Percentiles rank a stretch among this genome's conserved stretches.
Conservation (phyloP, 768 basidiomycete species). For the Rhodotorula graminis region DNA sequence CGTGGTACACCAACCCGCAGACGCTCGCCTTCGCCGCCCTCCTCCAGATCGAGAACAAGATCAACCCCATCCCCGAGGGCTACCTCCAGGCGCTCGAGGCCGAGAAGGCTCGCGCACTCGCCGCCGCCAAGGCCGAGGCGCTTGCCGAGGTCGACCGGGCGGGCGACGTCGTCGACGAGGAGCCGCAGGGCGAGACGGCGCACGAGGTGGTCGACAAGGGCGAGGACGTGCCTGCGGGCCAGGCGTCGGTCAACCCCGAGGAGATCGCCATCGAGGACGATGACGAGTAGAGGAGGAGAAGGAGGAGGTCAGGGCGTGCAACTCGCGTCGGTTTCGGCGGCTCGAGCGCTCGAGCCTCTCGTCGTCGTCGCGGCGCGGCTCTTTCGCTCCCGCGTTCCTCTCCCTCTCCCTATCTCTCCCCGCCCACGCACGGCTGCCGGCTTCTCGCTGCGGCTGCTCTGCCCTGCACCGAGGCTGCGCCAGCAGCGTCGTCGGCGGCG, state of each 20-base stretch:
- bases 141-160: slow-evolving; percentile 13
- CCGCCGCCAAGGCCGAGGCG: slow-evolving; percentile 20
- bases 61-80: slow-evolving; percentile 51
- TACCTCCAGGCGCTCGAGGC: slow-evolving; percentile 16
- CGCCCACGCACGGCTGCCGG: no score
- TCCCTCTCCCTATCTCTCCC: no score
- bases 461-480: no score
- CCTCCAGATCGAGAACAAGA: slow-evolving; percentile 71
- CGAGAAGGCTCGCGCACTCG: neutral
- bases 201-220: neutral
- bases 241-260: slow-evolving; percentile 10
- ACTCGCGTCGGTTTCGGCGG: neutral
- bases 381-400: neutral
- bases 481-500: no score
- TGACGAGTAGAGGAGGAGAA: neutral
- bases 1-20: slow-evolving; percentile 79
- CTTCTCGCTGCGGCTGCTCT: neutral
- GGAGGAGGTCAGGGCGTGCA: neutral
- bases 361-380: neutral
- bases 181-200: slow-evolving; percentile 2
- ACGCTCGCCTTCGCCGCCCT: slow-evolving; percentile 78
- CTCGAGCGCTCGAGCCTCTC: neutral
- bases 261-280: slow-evolving; percentile 23
- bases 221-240: neutral
- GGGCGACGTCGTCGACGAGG: slow-evolving; percentile 20